Evolutionary conservation across 2,329 filamentous ascomycete genomes (phyloP).

Genomic region (Anthostomella pinea): DNA sequence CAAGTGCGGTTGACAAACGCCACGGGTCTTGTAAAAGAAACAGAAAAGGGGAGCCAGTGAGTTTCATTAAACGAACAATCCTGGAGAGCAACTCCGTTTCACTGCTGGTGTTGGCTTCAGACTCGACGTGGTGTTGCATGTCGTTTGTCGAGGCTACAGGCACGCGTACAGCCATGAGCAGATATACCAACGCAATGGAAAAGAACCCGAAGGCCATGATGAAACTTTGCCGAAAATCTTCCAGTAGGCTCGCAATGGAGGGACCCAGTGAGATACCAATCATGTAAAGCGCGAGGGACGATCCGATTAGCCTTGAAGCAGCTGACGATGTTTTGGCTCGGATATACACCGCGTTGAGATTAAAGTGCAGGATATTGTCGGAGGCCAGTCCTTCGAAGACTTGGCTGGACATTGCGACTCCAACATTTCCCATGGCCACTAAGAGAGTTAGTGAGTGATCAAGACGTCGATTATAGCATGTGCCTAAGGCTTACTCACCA

Average conservation of each 20-base stretch:
- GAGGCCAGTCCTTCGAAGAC: constrained; percentile 19
- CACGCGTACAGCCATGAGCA: neutral
- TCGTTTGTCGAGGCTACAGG: too few species aligned
- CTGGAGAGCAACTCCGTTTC: too few species aligned
- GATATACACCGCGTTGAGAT: constrained; percentile 10
- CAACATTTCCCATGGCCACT: constrained; percentile 7
- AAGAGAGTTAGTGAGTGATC: neutral
- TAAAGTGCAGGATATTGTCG: constrained; percentile 19
- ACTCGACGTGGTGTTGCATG: neutral
- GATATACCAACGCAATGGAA: constrained; percentile 5
- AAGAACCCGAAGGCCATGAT: constrained; percentile 12
- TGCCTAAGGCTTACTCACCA: neutral
- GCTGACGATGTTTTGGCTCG: neutral
- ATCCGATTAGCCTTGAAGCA: constrained; percentile 9
- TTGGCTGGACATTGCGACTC: constrained; percentile 8
- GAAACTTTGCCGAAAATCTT: constrained; percentile 10
- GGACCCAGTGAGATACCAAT: constrained; percentile 14
- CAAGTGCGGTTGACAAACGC: neutral
- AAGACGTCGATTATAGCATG: neutral
- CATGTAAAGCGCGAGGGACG: constrained; percentile 16
- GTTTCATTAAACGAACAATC: neutral
- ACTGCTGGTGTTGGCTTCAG: neutral
- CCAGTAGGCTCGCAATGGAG: constrained; percentile 6
- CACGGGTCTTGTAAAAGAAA: neutral
- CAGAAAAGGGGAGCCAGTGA: neutral